Evolutionary conservation across 129 eudicot genomes (phyloP), one percentile per base, ranked within the genome.

Genomic region (Saussurea involucrata): DNA sequence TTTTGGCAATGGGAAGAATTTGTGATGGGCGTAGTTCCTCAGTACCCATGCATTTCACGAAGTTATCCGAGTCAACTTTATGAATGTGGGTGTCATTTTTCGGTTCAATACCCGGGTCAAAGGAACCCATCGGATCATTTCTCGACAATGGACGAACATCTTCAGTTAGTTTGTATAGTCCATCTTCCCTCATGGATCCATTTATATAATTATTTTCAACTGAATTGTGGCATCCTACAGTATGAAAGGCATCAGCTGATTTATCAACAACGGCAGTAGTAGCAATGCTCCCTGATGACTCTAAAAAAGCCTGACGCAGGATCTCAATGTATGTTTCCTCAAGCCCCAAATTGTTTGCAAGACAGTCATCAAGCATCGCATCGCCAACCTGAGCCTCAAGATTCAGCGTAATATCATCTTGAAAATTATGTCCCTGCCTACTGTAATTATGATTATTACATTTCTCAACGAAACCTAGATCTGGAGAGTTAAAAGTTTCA

Each of bases 251-350:
- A 68, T 73, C 80, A 64, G 75, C 71, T 44, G 73, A 68, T 67
- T 68, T 63, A 83, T 71, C 60, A 82, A 69, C 78, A 61, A 76
- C 76, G 75, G 67, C 71, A 65, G 75, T 70, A 61, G 84, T 68
- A 75, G 76, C 68, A 69, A 78, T 77, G 66, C 83, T 88, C 24
- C 80, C 74, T 25, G 79, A 28, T 72, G 89, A 66, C 69, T 81
- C 88, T 17, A 90, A 89, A 80, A 90, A 93, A 36, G 86, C 97
- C 69, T 66, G 86, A 57, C 85, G 77, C 65, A 90, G 55, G 76
- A 87, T 88, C 74, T 93, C 97, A 78, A 90, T 71, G 28, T 91
- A 87, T 17, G 87, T 82, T 63, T 90, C 92, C 68, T 87, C 86
- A 64, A 93, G 80, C 66, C 85, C 88, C 27, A 90, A 71, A 85